These are phyloP conservation scores for Phytopythium aichiense DNA, from an alignment of 352 stramenopile genomes.

Conservation along the genomic window DNA sequence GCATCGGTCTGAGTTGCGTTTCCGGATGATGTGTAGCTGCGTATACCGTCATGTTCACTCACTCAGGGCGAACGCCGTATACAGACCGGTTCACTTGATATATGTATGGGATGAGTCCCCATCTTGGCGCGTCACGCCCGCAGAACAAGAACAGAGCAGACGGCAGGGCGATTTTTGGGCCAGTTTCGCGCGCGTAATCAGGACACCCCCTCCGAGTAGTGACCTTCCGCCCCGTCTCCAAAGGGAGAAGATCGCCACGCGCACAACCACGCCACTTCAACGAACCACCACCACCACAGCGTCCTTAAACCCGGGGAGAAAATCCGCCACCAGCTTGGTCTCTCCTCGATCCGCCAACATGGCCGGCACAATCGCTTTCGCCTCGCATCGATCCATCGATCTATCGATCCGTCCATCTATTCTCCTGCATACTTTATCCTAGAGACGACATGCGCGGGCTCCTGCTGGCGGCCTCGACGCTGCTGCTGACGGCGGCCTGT, in stretches of 20 bases:
- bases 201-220: neutral
- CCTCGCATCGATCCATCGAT: neutral
- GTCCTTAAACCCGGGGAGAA: neutral
- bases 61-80: neutral
- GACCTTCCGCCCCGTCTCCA: neutral
- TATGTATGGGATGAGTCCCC: neutral
- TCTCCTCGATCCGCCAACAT: neutral
- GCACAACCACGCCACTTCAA: neutral
- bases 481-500: no score
- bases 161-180: neutral
- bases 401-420: no score
- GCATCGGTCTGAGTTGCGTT: neutral
- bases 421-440: no score
- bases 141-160: slow-evolving; percentile 5
- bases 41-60: neutral
- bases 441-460: slow-evolving; percentile 1
- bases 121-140: neutral
- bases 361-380: neutral
- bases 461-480: neutral
- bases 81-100: neutral
- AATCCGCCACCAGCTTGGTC: neutral
- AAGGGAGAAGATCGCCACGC: slow-evolving; percentile 1
- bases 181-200: slow-evolving; percentile 10
- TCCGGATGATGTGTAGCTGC: neutral
- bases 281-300: no score